phyloP scores from a whole-genome alignment of 345 rosid species.

The Leavenworthia alabamica region DNA sequence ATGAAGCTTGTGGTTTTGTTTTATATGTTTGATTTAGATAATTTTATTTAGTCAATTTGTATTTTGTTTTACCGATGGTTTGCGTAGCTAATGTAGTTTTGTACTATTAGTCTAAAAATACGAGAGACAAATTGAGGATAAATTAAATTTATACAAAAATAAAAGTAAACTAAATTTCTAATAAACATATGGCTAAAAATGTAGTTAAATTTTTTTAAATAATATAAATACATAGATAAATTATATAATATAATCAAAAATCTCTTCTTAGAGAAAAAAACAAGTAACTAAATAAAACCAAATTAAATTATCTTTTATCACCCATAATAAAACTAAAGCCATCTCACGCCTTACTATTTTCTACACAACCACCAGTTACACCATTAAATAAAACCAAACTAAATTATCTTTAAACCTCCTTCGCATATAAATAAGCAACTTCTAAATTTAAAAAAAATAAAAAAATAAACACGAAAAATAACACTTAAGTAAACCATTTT shows the following conservation, averaged over 20 bases:
- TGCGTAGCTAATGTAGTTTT: too few species aligned
- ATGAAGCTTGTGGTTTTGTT: neutral
- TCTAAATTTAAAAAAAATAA: neutral
- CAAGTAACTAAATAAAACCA: too few species aligned
- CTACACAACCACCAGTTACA: constrained; percentile 6
- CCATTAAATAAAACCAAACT: constrained; percentile 1
- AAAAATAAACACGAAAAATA: neutral
- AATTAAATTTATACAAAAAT: neutral
- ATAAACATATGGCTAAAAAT: neutral
- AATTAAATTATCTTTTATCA: too few species aligned
- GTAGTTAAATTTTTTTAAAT: neutral
- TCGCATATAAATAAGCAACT: constrained; percentile 6
- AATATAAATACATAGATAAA: neutral
- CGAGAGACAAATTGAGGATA: too few species aligned
- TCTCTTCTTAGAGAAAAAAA: too few species aligned
- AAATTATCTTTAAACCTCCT: neutral
- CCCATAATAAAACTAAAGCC: constrained; percentile 19
- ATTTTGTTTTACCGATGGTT: too few species aligned
- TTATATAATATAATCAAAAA: too few species aligned
- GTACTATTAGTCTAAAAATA: too few species aligned
- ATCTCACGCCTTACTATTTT: constrained; percentile 12
- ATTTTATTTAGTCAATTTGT: neutral
- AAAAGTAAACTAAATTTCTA: too few species aligned
- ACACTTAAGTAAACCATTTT: neutral
- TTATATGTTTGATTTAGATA: too few species aligned